A percentile compares a stretch with the other conserved stretches of the same genome.
Evolutionary conservation across 257 asterid genomes (phyloP).

Genomic region (Petunia axillaris): DNA sequence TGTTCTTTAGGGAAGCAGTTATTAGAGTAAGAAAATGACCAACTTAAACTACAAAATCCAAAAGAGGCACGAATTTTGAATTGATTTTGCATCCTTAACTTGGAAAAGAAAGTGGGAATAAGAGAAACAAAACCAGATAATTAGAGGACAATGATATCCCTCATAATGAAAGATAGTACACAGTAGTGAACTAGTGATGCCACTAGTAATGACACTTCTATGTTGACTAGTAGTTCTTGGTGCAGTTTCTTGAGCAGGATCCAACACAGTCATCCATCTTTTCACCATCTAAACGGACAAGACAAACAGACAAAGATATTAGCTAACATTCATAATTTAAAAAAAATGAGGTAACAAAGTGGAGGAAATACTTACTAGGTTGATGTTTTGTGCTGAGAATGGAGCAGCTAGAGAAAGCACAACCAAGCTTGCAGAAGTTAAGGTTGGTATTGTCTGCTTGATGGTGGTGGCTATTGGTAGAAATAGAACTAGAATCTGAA

Average conservation of each 20-base stretch:
- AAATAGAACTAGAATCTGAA: conserved; percentile 31
- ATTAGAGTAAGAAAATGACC: neutral
- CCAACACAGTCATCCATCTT: conserved; percentile 85
- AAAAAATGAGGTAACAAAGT: neutral
- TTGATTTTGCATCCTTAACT: conserved; percentile 21
- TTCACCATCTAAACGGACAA: conserved; percentile 54
- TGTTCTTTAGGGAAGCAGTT: neutral
- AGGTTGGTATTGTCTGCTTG: conserved; percentile 35
- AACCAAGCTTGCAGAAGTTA: conserved; percentile 85
- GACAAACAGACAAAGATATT: neutral
- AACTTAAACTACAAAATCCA: neutral
- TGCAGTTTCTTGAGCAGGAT: conserved; percentile 78
- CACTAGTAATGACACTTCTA: conserved; percentile 3
- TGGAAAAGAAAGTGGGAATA: neutral
- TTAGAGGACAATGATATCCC: neutral
- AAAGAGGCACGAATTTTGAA: neutral
- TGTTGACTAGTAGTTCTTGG: conserved; percentile 51
- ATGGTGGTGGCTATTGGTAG: conserved; percentile 21
- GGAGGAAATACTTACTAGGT: conserved; percentile 56
- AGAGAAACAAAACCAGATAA: neutral
- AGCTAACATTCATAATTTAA: neutral
- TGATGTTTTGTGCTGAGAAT: conserved; percentile 55
- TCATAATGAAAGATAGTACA: neutral
- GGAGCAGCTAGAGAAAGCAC: conserved; percentile 85
- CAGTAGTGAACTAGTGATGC: neutral